Base-by-base conservation (phyloP, 2,329 filamentous ascomycete genomes). In the Acarospora socialis region DNA sequence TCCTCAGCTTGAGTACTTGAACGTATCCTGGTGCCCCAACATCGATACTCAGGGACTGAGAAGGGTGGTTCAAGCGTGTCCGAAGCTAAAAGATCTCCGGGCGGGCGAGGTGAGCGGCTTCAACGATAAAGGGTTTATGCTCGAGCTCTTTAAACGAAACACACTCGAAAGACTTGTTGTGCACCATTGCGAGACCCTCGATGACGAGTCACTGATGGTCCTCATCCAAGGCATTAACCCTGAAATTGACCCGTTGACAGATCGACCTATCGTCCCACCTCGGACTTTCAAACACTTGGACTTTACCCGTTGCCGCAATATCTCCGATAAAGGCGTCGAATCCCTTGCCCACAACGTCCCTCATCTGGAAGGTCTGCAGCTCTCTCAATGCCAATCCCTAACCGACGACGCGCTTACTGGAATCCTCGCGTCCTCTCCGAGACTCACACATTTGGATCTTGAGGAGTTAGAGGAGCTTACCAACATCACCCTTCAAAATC, bases 11-110 rank as follows among this genome's bases (percentile, higher is more conserved):
- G 77, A 92, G 53, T 67, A 71, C 34, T 67, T 95, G 42, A 92
- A 94, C 46, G 71, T 95, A 13, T 92, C 84, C 0, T 95, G 87
- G 83, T 98, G 90, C 59, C 76, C 75, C 43, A 78, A 83, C 38
- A 73, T 94, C 49, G 78, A 90, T 47, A 78, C 81, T 6, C 63
- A 70, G 8, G 86, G 84, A 4, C 60, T 95, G 33, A 72, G 67
- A 41, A 68, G 69, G 31, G 68, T 98, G 2, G 60, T 94, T 1
- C 64, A 78, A 37, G 68, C 68, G 2, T 95, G 90, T 48, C 63
- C 67, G 0, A 74, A 66, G 32, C 59, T 98, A 33, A 77, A 64
- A 33, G 86, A 95, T 45, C 61, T 98, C 18, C 71, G 83, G 36
- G 83, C 80, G 7, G 77, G 81, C 28, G 84, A 93, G 53, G 69